These are phyloP conservation scores for Hordeum marinum DNA, from an alignment of 176 grass and related monocot species.

Conservation along the genomic window DNA sequence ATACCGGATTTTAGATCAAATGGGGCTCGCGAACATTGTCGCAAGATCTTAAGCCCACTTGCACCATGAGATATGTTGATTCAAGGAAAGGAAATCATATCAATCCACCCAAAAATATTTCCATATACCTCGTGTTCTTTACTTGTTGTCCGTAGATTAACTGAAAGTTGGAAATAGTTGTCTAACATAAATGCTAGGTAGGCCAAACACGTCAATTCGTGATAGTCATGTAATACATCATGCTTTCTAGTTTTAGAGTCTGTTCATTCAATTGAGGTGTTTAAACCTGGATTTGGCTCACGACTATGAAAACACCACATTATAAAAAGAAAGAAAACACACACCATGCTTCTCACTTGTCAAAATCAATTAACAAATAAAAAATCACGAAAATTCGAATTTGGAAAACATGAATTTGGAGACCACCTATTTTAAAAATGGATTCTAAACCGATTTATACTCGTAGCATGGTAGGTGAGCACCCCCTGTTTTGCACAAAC, in stretches of 20 bases:
- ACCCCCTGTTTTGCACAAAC: background rate
- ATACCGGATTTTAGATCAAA: background rate
- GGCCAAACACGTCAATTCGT: background rate
- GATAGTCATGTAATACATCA: background rate
- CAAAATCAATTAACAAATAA: no score
- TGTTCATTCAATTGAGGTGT: background rate
- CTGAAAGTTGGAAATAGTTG: background rate
- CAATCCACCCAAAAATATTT: background rate
- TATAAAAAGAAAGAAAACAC: no score
- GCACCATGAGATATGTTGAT: background rate
- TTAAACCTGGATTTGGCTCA: background rate
- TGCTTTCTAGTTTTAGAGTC: background rate
- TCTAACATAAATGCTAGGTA: background rate
- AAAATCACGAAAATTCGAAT: no score
- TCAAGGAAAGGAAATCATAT: background rate
- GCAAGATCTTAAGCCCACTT: background rate
- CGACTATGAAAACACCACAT: no score
- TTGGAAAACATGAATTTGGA: no score
- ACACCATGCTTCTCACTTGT: no score
- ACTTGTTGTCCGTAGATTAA: constrained; percentile 6
- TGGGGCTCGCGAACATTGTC: background rate
- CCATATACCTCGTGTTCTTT: background rate
- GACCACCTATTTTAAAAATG: no score
- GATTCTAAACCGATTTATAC: no score
- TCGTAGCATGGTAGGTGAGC: background rate